Percentiles rank a stretch among this genome's conserved stretches.
Conservation (phyloP, 768 basidiomycete genomes). For the Suillus americanus region DNA sequence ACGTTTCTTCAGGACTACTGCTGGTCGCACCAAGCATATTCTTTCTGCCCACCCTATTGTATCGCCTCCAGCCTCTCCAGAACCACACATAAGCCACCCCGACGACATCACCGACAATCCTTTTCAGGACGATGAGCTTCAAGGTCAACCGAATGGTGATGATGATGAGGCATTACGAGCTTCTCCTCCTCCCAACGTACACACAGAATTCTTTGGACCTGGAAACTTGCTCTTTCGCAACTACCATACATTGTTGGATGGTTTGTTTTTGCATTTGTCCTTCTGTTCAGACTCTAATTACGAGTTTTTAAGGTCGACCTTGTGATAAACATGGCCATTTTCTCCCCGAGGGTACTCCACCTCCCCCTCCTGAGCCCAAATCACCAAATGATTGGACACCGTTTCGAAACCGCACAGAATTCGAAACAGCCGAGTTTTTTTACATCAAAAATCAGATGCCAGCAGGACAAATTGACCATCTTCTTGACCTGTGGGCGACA, state of each 20-base stretch:
- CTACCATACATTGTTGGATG: slow-evolving; percentile 8
- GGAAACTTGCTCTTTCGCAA: slow-evolving; percentile 2
- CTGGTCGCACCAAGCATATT: not conserved
- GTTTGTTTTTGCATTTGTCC: not conserved
- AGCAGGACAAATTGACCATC: slow-evolving; percentile 16
- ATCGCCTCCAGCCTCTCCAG: not conserved
- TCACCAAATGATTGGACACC: slow-evolving; percentile 24
- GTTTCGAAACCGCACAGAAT: slow-evolving; percentile 24
- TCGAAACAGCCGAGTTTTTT: slow-evolving; percentile 29
- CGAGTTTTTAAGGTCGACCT: slow-evolving; percentile 3
- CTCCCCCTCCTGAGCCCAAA: slow-evolving; percentile 1
- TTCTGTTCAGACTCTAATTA: not conserved
- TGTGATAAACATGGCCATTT: slow-evolving; percentile 12
- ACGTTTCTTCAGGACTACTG: not conserved
- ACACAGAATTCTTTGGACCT: slow-evolving; percentile 5
- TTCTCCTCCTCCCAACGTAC: not conserved
- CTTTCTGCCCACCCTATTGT: not conserved
- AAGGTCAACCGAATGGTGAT: not conserved
- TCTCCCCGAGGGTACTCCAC: not conserved
- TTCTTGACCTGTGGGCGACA: slow-evolving; percentile 28
- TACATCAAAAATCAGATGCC: slow-evolving; percentile 28
- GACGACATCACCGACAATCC: not conserved
- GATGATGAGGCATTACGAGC: not conserved
- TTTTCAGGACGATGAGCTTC: not conserved
- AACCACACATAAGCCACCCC: not conserved